These are phyloP conservation scores for Zoysia japonica DNA, from an alignment of 176 grass and related monocot genomes.

Conservation along the genomic window DNA sequence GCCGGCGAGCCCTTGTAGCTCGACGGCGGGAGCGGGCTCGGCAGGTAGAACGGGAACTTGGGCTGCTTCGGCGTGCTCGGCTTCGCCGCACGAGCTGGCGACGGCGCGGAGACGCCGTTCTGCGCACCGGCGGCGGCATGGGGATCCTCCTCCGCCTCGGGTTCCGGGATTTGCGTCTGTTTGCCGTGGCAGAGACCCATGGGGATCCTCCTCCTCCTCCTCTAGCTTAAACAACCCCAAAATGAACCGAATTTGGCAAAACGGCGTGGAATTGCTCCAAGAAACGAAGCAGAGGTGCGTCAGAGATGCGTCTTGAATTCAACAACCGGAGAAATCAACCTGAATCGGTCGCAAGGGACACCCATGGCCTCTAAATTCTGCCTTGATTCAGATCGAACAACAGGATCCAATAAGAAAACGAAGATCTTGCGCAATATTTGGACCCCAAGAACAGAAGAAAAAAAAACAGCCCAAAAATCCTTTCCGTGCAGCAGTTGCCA, in stretches of 20 bases:
- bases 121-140: constrained; percentile 26
- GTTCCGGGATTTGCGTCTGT: constrained; percentile 57
- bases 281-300: constrained; percentile 25
- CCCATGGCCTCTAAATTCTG: constrained; percentile 41
- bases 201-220: constrained; percentile 3
- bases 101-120: constrained; percentile 36
- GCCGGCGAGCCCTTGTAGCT: constrained; percentile 88
- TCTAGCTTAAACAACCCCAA: constrained; percentile 38
- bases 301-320: constrained; percentile 35
- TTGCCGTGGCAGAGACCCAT: constrained; percentile 97
- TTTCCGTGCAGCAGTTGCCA: constrained; percentile 9
- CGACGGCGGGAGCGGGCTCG: constrained; percentile 82
- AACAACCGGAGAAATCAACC: constrained; percentile 42
- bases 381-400: constrained; percentile 10
- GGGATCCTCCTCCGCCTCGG: constrained; percentile 48
- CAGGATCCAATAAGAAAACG: constrained; percentile 24
- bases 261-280: constrained; percentile 26
- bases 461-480: constrained; percentile 36
- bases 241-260: constrained; percentile 16
- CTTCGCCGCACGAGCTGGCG: constrained; percentile 42
- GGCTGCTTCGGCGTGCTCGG: constrained; percentile 74
- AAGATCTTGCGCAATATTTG: constrained; percentile 35
- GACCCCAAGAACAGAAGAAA: constrained; percentile 17
- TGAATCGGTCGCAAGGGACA: constrained; percentile 36
- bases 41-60: constrained; percentile 95